Conservation (phyloP, 768 basidiomycete genomes). For the Kwoniella mangroviensis region DNA sequence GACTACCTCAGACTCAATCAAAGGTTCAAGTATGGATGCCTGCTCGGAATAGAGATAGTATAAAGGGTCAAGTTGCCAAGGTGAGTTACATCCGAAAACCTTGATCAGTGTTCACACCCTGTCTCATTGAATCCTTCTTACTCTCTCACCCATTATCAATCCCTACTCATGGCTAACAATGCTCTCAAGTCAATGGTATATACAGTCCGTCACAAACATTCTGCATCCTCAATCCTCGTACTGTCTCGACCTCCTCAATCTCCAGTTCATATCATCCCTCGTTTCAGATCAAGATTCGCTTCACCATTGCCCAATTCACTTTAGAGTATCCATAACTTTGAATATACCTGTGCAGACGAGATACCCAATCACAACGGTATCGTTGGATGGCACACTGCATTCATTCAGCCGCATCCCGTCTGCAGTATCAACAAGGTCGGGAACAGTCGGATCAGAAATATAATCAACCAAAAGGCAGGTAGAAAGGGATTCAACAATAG, state of each 20-base stretch:
- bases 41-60: background rate
- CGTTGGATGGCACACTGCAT: background rate
- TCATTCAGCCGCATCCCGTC: background rate
- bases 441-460: background rate
- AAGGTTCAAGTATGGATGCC: background rate
- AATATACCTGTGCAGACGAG: background rate
- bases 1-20: background rate
- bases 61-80: background rate
- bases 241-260: background rate
- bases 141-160: background rate
- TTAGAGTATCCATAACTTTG: background rate
- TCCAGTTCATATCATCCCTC: background rate
- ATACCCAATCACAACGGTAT: background rate
- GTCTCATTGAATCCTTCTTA: background rate
- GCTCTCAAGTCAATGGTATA: too few species aligned
- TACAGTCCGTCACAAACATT: background rate
- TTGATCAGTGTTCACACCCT: background rate
- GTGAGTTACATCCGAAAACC: constrained; percentile 8
- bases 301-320: background rate
- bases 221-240: background rate
- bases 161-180: too few species aligned
- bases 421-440: background rate
- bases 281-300: background rate
- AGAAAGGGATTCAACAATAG: background rate
- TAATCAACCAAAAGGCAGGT: background rate